Evolutionary conservation across 1,139 yeast species (phyloP).

Genomic region (Nakaseomyces nivariensis): DNA sequence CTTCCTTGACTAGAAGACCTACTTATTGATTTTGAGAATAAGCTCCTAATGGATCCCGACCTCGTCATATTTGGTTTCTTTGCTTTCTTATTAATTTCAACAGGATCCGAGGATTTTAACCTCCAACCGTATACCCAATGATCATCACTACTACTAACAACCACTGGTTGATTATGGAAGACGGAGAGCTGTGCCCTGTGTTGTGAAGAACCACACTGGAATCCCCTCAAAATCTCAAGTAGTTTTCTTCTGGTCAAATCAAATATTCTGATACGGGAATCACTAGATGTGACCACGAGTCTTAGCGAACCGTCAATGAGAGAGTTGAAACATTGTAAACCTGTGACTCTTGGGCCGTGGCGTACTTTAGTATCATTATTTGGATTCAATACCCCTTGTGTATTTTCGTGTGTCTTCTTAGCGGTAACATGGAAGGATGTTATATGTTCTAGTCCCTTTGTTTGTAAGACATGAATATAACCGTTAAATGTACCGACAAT

Average conservation of each 20-base stretch:
- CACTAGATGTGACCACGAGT: conserved; percentile 61
- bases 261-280: conserved; percentile 63
- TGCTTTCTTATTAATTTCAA: not conserved
- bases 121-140: conserved; percentile 32
- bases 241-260: conserved; percentile 47
- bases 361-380: conserved; percentile 11
- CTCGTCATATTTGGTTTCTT: conserved; percentile 28
- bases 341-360: conserved; percentile 44
- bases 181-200: conserved; percentile 43
- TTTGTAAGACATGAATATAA: conserved; percentile 48
- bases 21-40: conserved; percentile 47
- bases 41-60: conserved; percentile 62
- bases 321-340: conserved; percentile 33
- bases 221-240: conserved; percentile 65
- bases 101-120: conserved; percentile 14
- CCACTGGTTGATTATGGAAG: conserved; percentile 11
- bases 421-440: conserved; percentile 47
- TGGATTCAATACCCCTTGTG: conserved; percentile 3
- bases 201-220: conserved; percentile 59
- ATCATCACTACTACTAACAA: conserved; percentile 40
- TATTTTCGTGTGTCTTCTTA: conserved; percentile 16
- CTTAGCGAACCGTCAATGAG: conserved; percentile 23
- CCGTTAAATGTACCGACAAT: conserved; percentile 83
- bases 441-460: conserved; percentile 50
- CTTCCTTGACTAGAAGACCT: conserved; percentile 12